Evolutionary conservation across 148 eudicot genomes (phyloP).

Genomic region (Chenopodium formosanum): DNA sequence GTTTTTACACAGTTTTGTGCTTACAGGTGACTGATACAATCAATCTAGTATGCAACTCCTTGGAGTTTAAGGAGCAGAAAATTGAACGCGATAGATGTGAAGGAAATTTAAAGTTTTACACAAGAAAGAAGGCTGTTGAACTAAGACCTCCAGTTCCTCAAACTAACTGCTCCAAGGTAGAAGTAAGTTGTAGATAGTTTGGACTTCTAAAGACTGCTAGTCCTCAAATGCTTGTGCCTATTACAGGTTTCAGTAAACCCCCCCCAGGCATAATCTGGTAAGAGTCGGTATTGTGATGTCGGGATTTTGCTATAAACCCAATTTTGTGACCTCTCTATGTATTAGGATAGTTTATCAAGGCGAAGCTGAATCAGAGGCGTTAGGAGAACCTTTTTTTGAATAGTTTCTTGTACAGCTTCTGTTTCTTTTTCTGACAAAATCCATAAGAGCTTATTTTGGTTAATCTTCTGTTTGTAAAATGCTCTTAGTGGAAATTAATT

Average conservation of each 20-base stretch:
- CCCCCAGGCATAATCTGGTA: background rate
- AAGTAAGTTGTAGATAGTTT: constrained; percentile 41
- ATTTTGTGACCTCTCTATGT: constrained; percentile 14
- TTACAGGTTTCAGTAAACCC: background rate
- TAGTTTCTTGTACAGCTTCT: constrained; percentile 24
- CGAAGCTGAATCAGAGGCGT: constrained; percentile 4
- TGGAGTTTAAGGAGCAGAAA: constrained; percentile 14
- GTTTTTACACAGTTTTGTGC: constrained; percentile 1
- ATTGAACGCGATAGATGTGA: constrained; percentile 22
- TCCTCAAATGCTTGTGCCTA: background rate
- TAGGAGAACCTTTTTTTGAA: background rate
- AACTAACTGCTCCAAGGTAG: constrained; percentile 28
- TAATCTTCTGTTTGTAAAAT: background rate
- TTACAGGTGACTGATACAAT: constrained; percentile 32
- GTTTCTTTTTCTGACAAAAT: constrained; percentile 3
- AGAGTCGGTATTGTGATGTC: background rate
- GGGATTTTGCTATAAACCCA: background rate
- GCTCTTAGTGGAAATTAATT: constrained; percentile 15
- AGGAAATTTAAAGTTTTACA: constrained; percentile 40
- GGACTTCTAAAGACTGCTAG: background rate
- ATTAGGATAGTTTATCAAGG: background rate
- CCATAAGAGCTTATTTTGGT: constrained; percentile 18
- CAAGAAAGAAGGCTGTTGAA: constrained; percentile 43
- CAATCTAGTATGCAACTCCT: constrained; percentile 16
- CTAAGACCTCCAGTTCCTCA: constrained; percentile 27